Base-by-base conservation (phyloP, 768 basidiomycete species). In the Russula virescens region DNA sequence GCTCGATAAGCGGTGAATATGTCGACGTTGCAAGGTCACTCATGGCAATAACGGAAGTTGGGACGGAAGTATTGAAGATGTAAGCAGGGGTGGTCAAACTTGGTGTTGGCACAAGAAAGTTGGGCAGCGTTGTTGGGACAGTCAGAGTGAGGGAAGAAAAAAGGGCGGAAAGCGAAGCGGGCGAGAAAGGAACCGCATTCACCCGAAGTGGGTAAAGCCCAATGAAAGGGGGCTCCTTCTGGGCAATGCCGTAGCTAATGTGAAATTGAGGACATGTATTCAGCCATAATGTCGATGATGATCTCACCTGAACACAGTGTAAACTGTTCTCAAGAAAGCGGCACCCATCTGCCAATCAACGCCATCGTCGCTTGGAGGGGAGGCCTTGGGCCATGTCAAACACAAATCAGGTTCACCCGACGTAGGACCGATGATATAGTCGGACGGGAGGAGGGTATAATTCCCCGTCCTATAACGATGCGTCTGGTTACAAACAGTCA, bases 331-430 rank as follows among this genome's bases (percentile, higher is more conserved):
- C 58, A 92, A 69, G 71, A 91, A 91, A 0, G 86, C 78, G 1
- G 81, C 71, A 23, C 88, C 89, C 53, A 92, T 77, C 71, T 91
- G 88, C 90, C 90, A 92, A 68, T 92, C 90, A 56, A 92, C 80
- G 16, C 88, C 90, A 71, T 91, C 86, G 16, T 84, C 65, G 61
- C 78, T 86, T 0, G 88, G 90, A 9, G 83, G 78, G 21, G 76
- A 73, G 5, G 88, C 88, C 65, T 74, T 77, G 0, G 89, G 89
- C 90, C 90, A 92, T 26, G 87, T 76, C 47, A 91, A 73, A 73
- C 90, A 92, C 16, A 89, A 71, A 62, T 80, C 77, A 0, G 88
- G 85, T 69, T 86, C 79, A 9, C 84, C 84, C 48, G 77, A 75
- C 11, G 84, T 78, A 55, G 86, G 85, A 23, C 88, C 90, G 57